A percentile compares a stretch with the other conserved stretches of the same genome.
phyloP scores from a whole-genome alignment of 148 eudicot genomes.

The Hydrangea macrophylla region DNA sequence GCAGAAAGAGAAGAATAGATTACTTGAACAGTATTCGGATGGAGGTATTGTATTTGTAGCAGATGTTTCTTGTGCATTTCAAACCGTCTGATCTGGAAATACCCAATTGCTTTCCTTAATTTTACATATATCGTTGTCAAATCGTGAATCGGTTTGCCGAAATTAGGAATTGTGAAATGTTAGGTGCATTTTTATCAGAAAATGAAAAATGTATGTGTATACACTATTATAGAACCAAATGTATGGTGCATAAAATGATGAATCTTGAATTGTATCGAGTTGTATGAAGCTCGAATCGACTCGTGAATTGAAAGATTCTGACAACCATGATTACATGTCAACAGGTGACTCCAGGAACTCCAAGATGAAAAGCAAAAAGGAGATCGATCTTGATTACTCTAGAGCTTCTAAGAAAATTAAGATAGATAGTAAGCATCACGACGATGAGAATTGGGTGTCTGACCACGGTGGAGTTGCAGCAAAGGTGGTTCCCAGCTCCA shows the following conservation, averaged over 20 bases:
- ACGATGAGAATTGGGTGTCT: slow-evolving; percentile 37
- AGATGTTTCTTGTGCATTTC: slow-evolving; percentile 7
- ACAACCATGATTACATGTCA: too few species aligned
- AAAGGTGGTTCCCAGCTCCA: slow-evolving; percentile 40
- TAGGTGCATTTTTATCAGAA: too few species aligned
- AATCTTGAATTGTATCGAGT: too few species aligned
- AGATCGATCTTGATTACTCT: slow-evolving; percentile 42
- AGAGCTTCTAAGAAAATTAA: slow-evolving; percentile 64
- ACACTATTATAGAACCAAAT: too few species aligned
- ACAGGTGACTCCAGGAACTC: slow-evolving; percentile 53
- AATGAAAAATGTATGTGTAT: too few species aligned
- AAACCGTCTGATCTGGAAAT: slow-evolving; percentile 1
- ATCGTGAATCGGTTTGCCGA: too few species aligned
- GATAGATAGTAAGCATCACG: slow-evolving; percentile 26
- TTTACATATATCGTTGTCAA: too few species aligned
- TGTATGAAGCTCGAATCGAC: too few species aligned
- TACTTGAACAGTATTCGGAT: slow-evolving; percentile 39
- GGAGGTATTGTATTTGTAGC: slow-evolving; percentile 46
- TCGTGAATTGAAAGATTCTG: too few species aligned
- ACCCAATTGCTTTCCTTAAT: slow-evolving; percentile 7
- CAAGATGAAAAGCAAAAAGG: slow-evolving; percentile 51
- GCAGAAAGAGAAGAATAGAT: slow-evolving; percentile 40
- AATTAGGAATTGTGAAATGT: too few species aligned
- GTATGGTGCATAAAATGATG: too few species aligned
- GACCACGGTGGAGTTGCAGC: slow-evolving; percentile 35